These are phyloP conservation scores for Elasticomyces elasticus DNA, from an alignment of 495 filamentous ascomycete species.

Conservation along the genomic window DNA sequence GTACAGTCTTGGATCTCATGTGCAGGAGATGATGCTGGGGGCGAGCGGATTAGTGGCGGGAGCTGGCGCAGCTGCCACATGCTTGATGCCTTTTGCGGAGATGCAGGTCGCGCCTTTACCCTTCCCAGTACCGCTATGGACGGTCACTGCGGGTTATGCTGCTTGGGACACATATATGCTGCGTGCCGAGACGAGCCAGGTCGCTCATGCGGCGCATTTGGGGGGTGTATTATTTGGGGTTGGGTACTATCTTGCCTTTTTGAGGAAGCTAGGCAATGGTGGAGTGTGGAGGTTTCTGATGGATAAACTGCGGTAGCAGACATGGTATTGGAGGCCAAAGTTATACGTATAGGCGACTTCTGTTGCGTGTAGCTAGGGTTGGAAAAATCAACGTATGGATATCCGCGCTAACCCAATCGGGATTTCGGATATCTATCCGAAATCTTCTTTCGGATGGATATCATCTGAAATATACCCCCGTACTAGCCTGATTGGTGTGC, in stretches of 20 bases:
- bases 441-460: no score
- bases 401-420: no score
- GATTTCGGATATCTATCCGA: no score
- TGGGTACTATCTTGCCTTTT: slow-evolving; percentile 22
- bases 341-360: background rate
- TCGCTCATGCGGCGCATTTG: slow-evolving; percentile 32
- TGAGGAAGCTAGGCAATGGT: slow-evolving; percentile 19
- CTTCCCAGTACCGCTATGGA: slow-evolving; percentile 28
- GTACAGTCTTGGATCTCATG: no score
- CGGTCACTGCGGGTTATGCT: slow-evolving; percentile 20
- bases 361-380: background rate
- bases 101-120: slow-evolving; percentile 22
- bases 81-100: slow-evolving; percentile 13
- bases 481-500: no score
- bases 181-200: slow-evolving; percentile 2
- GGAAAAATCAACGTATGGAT: no score
- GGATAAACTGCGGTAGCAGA: no score
- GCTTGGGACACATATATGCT: slow-evolving; percentile 26
- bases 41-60: slow-evolving; percentile 31
- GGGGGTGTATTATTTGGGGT: slow-evolving; percentile 27
- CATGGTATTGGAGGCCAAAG: no score
- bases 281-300: slow-evolving; percentile 8
- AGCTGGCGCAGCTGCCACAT: slow-evolving; percentile 21
- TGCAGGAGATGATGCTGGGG: slow-evolving; percentile 15
- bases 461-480: no score